phyloP scores from a whole-genome alignment of 306 rosid genomes.

The Vigna hirtella region DNA sequence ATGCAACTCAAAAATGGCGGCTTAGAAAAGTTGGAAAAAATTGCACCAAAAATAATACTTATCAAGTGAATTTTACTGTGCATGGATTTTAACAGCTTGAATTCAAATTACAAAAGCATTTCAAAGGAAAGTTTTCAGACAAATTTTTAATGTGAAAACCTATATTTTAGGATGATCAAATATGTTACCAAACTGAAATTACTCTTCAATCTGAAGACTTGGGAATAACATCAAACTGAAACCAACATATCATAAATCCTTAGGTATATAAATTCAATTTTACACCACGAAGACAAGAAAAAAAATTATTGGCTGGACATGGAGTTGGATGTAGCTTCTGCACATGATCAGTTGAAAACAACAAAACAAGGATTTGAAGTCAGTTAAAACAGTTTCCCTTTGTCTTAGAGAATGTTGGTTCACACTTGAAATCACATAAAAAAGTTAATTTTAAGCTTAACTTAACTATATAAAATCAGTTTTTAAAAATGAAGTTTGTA shows the following conservation, averaged over 20 bases:
- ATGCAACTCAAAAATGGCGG: neutral
- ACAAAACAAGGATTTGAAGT: neutral
- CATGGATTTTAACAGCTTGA: constrained; percentile 4
- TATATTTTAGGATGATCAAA: too few relatives aligned
- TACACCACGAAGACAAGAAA: neutral
- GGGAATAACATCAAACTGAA: too few relatives aligned
- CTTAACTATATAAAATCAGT: too few relatives aligned
- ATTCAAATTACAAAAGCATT: neutral
- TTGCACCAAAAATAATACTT: neutral
- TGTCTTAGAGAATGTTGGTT: neutral
- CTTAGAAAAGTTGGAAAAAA: neutral
- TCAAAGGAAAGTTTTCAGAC: neutral
- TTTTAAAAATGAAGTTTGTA: too few relatives aligned
- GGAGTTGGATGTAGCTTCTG: neutral
- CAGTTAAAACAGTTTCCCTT: neutral
- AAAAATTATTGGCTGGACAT: neutral
- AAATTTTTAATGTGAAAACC: too few relatives aligned
- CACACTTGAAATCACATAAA: neutral
- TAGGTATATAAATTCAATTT: neutral
- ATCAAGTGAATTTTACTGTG: neutral
- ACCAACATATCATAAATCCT: neutral
- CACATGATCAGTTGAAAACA: neutral
- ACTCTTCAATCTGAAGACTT: too few relatives aligned
- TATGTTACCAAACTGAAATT: too few relatives aligned
- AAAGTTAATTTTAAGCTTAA: too few relatives aligned